These are phyloP conservation scores for Scedosporium apiospermum DNA, from an alignment of 2,329 filamentous ascomycete species.

Conservation along the genomic window DNA sequence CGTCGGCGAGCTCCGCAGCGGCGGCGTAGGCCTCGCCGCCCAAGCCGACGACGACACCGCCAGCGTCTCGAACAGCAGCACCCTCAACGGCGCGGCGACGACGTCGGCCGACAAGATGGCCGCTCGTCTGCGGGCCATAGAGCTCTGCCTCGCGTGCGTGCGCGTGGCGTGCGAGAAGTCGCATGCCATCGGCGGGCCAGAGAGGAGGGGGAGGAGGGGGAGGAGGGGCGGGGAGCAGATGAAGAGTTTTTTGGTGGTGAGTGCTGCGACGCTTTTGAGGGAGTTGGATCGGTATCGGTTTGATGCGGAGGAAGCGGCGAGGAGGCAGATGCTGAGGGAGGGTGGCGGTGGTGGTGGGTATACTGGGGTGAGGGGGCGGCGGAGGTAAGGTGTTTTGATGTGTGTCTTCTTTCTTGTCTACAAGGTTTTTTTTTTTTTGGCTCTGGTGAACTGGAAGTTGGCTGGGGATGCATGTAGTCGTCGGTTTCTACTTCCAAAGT, in stretches of 20 bases:
- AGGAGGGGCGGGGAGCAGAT: neutral
- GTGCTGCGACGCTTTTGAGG: neutral
- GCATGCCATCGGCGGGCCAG: neutral
- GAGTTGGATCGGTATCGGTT: neutral
- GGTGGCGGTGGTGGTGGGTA: neutral
- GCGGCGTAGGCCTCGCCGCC: neutral
- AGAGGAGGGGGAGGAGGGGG: neutral
- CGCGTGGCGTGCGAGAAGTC: neutral
- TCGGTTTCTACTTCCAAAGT: no score
- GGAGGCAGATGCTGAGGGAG: neutral
- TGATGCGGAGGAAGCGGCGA: neutral
- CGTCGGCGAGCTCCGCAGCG: slow-evolving; percentile 23
- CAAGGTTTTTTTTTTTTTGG: no score
- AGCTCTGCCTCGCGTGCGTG: slow-evolving; percentile 4
- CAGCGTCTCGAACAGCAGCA: neutral
- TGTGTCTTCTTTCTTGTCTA: no score
- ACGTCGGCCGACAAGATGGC: neutral
- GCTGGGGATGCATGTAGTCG: no score
- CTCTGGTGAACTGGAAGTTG: no score
- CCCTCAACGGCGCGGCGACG: neutral
- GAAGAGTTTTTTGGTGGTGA: neutral
- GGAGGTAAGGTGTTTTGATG: neutral
- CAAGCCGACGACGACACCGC: neutral
- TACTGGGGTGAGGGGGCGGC: neutral
- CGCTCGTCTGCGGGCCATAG: neutral